A percentile compares a stretch with the other conserved stretches of the same genome.
phyloP scores from a whole-genome alignment of 1,139 yeast genomes.

The Candida pseudoviswanathii region DNA sequence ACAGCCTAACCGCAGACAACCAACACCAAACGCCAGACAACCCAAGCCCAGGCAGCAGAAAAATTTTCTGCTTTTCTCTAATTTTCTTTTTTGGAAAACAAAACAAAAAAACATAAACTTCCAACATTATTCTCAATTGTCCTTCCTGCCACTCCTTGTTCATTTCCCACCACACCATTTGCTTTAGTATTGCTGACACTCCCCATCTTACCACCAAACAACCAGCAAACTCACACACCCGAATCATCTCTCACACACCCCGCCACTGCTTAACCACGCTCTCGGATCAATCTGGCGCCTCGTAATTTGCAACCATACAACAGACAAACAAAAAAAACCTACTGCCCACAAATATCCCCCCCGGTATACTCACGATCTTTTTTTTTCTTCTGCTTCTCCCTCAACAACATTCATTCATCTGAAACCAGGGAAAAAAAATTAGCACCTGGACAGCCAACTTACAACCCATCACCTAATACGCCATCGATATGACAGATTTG shows the following conservation, averaged over 20 bases:
- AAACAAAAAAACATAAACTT: background rate
- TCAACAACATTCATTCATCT: background rate
- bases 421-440: background rate
- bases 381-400: background rate
- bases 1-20: background rate
- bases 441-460: no score
- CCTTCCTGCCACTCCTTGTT: background rate
- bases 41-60: background rate
- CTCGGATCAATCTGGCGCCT: background rate
- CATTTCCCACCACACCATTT: no score
- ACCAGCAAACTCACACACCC: background rate
- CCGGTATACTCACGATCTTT: slow-evolving; percentile 1
- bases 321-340: background rate
- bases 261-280: background rate
- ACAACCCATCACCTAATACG: background rate
- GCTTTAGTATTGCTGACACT: no score
- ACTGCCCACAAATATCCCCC: background rate
- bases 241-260: background rate
- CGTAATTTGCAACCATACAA: slow-evolving; percentile 4
- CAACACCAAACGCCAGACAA: background rate
- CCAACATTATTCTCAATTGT: background rate
- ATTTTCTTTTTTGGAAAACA: background rate
- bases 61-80: background rate
- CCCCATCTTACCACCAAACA: background rate
- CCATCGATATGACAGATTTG: slow-evolving; percentile 9